Base-by-base conservation (phyloP, 2,329 filamentous ascomycete species). In the Penicillium capsulatum region DNA sequence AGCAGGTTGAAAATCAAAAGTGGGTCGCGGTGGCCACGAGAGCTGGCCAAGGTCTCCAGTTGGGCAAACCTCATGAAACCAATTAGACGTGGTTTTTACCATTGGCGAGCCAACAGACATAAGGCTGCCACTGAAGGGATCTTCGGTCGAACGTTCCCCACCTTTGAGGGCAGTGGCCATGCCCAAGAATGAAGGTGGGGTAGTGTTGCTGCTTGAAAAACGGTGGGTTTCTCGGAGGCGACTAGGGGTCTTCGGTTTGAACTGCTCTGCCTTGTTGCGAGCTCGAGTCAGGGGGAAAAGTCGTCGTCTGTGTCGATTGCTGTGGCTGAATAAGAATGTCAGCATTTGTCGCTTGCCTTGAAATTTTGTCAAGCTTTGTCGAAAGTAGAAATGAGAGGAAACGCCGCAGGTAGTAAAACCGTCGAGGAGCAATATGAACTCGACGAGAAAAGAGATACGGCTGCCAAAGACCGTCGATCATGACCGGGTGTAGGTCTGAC, bases 161-260 rank as follows among this genome's bases (percentile, higher is more conserved):
- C 26, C 26, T 28, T 28, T n/a, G 26, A 7, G 13, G 26, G 13
- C 9, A 28, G 26, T 28, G 26, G 10, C 4, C n/a, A 14, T 6
- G 26, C 6, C n/a, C 13, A 14, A n/a, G 26, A 14, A 38, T 6
- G 42, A 35, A 3, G 32, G 46, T 1, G 53, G 17, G 10, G 40
- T 40, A 14, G 44, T 44, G 32, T 53, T 20, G 34, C 53, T 56
- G 31, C 47, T 58, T 4, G 55, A 48, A 30, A 58, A 59, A 9
- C 53, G 53, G 32, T 54, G 53, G n/a, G 61, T 48, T 30, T 63
- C 60, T 30, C 67, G 64, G 27, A 71, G 61, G 4, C 65, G 58
- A 44, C 67, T 70, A 3, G 67, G 66, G 4, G 59, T 64, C 43
- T 66, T 67, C 1, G 69, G 68, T 31, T 66, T 67, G 53, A 69